These are phyloP conservation scores for Rutstroemia sp. DNA, from an alignment of 2,329 filamentous ascomycete genomes.

Conservation along the genomic window DNA sequence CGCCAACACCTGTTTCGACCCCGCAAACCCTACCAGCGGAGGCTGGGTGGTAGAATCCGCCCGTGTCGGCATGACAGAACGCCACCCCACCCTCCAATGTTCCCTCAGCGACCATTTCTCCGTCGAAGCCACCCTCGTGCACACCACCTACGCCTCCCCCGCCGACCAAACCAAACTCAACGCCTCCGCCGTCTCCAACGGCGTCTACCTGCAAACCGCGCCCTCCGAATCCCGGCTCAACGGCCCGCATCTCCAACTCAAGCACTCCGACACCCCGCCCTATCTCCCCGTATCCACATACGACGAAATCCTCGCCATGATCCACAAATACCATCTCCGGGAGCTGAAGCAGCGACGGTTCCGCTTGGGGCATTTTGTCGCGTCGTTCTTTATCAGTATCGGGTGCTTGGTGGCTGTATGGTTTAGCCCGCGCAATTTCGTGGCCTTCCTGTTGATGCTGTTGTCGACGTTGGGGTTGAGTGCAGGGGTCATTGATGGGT, in stretches of 20 bases:
- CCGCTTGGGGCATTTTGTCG: conserved; percentile 67
- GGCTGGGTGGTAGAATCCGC: conserved; percentile 64
- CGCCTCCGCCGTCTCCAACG: conserved; percentile 20
- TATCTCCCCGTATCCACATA: conserved; percentile 47
- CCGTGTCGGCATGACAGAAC: conserved; percentile 71
- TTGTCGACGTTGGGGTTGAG: conserved; percentile 70
- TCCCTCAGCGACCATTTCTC: conserved; percentile 94
- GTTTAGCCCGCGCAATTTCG: conserved; percentile 72
- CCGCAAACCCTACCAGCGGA: conserved; percentile 22
- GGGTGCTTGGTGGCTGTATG: conserved; percentile 76
- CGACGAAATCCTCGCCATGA: conserved; percentile 66
- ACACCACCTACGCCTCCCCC: conserved; percentile 16
- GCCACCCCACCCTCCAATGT: conserved; percentile 73
- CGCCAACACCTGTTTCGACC: conserved; percentile 48
- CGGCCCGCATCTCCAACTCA: conserved; percentile 16
- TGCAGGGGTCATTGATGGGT: conserved; percentile 71
- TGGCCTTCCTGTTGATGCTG: conserved; percentile 73
- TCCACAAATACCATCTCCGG: conserved; percentile 59
- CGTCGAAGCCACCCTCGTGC: conserved; percentile 66
- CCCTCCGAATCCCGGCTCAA: conserved; percentile 9
- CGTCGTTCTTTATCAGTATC: conserved; percentile 58
- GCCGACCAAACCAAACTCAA: conserved; percentile 13
- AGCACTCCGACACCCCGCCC: conserved; percentile 4
- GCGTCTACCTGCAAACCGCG: conserved; percentile 21
- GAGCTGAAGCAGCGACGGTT: conserved; percentile 65